A percentile compares a stretch with the other conserved stretches of the same genome.
Conservation (phyloP, 2,329 filamentous ascomycete species). For the Zymoseptoria tritici region DNA sequence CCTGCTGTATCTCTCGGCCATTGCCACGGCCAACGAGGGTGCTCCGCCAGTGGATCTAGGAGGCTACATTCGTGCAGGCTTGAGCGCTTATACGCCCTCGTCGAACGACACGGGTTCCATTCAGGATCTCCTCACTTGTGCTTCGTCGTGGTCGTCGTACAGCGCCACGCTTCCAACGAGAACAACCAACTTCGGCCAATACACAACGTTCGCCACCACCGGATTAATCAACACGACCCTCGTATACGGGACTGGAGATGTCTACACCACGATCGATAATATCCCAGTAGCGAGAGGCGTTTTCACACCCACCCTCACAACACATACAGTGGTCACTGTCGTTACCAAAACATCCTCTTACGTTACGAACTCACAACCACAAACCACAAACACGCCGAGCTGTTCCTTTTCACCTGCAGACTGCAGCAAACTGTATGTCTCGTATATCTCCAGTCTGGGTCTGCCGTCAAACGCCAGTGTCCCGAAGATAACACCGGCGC, state of each 20-base stretch:
- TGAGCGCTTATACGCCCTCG: not conserved
- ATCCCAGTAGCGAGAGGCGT: conserved; percentile 12
- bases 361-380: not conserved
- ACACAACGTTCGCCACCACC: not conserved
- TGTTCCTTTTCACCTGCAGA: conserved; percentile 7
- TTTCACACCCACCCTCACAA: conserved; percentile 13
- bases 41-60: not conserved
- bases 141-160: not conserved
- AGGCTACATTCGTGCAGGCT: conserved; percentile 11
- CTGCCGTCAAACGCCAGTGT: conserved; percentile 11
- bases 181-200: not conserved
- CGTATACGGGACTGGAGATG: conserved; percentile 15
- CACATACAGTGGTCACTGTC: conserved; percentile 8
- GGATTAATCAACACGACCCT: conserved; percentile 3
- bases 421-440: conserved; percentile 15
- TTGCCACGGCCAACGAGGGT: not conserved
- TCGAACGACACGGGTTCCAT: not conserved
- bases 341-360: conserved; percentile 1
- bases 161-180: not conserved
- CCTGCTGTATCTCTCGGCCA: not conserved
- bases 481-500: conserved; percentile 15
- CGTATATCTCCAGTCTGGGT: conserved; percentile 16
- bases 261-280: conserved; percentile 14
- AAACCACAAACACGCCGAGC: conserved; percentile 1
- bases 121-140: not conserved